These are phyloP conservation scores for Pythium brachiatum DNA, from an alignment of 352 stramenopile genomes.

Conservation along the genomic window DNA sequence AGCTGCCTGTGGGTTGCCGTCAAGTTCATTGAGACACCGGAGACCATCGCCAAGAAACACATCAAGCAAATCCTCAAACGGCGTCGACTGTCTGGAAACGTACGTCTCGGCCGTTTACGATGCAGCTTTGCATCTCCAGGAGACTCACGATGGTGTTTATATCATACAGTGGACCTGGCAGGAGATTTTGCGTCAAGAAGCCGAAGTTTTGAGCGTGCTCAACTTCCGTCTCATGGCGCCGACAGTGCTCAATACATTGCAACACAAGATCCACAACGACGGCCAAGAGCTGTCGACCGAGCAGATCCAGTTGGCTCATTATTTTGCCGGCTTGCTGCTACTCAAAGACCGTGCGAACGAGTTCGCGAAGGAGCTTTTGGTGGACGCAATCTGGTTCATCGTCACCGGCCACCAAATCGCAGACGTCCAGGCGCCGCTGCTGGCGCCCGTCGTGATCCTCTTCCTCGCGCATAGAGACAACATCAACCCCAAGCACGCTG, in stretches of 20 bases:
- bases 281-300: constrained; percentile 19
- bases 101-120: constrained; percentile 21
- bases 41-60: constrained; percentile 49
- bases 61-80: constrained; percentile 68
- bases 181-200: constrained; percentile 54
- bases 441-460: constrained; percentile 55
- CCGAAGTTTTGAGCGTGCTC: constrained; percentile 39
- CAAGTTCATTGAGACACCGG: constrained; percentile 66
- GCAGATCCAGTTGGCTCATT: constrained; percentile 50
- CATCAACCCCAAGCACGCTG: constrained; percentile 51
- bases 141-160: background rate
- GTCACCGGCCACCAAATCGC: constrained; percentile 42
- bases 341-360: constrained; percentile 40
- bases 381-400: constrained; percentile 61
- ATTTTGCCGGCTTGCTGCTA: constrained; percentile 58
- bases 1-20: constrained; percentile 71
- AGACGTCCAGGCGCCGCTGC: constrained; percentile 41
- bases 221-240: constrained; percentile 56
- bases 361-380: constrained; percentile 47
- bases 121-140: background rate
- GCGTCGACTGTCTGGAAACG: constrained; percentile 55
- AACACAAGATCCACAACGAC: constrained; percentile 38
- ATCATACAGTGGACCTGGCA: constrained; percentile 54
- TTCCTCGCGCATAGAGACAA: constrained; percentile 65
- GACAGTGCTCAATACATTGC: constrained; percentile 42